phyloP scores from a whole-genome alignment of 495 filamentous ascomycete genomes.

The Penicillium parvum region DNA sequence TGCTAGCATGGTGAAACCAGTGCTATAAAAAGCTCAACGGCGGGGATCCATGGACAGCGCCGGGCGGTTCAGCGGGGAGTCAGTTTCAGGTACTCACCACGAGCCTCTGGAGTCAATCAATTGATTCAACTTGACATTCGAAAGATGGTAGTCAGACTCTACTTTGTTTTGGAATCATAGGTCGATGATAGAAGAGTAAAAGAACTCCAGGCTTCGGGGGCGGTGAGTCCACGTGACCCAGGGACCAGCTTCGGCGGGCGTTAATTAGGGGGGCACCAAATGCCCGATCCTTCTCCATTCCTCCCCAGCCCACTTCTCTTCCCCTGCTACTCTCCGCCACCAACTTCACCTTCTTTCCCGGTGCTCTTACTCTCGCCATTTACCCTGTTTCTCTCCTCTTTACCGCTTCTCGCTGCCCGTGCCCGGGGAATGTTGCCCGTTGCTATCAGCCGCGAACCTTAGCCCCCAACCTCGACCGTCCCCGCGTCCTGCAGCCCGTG shows the following conservation, averaged over 20 bases:
- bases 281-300: slow-evolving; percentile 22
- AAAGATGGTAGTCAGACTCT: too few relatives aligned
- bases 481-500: slow-evolving; percentile 17
- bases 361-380: not conserved
- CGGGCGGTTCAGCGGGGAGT: slow-evolving; percentile 3
- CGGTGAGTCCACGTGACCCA: slow-evolving; percentile 16
- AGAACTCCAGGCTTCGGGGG: too few relatives aligned
- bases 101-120: too few relatives aligned
- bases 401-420: not conserved
- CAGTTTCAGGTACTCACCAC: slow-evolving; percentile 1
- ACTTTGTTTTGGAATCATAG: too few relatives aligned
- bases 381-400: not conserved
- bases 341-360: not conserved
- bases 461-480: slow-evolving; percentile 17
- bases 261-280: slow-evolving; percentile 13
- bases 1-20: too few relatives aligned
- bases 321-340: not conserved
- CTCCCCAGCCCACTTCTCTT: slow-evolving; percentile 19
- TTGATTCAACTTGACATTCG: too few relatives aligned
- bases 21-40: slow-evolving; percentile 8
- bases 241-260: not conserved
- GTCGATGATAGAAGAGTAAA: too few relatives aligned
- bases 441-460: slow-evolving; percentile 1
- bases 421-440: not conserved
- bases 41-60: slow-evolving; percentile 5